A percentile compares a stretch with the other conserved stretches of the same genome.
These are phyloP conservation scores for Penicillium italicum DNA, from an alignment of 2,329 filamentous ascomycete species.

Conservation along the genomic window DNA sequence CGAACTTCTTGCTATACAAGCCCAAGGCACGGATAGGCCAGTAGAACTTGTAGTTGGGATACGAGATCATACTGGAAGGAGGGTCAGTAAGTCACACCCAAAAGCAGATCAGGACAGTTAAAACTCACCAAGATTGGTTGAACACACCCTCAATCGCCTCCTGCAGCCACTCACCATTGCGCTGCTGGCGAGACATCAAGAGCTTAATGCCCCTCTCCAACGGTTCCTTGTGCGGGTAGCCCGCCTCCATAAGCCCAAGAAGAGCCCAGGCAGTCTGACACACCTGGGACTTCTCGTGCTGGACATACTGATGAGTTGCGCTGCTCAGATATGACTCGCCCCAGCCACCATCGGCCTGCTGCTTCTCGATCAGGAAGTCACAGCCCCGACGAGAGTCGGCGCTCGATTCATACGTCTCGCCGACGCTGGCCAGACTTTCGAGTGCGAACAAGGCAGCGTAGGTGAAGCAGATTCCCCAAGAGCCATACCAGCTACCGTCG, in stretches of 20 bases:
- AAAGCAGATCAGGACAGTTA: neutral
- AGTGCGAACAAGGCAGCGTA: constrained; percentile 96
- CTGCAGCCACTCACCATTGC: constrained; percentile 90
- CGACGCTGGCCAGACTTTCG: constrained; percentile 75
- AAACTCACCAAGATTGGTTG: constrained; percentile 83
- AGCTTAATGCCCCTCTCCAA: constrained; percentile 72
- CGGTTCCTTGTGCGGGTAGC: constrained; percentile 70
- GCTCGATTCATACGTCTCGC: constrained; percentile 76
- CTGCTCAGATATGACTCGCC: constrained; percentile 89
- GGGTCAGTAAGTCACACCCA: constrained; percentile 17
- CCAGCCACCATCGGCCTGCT: constrained; percentile 90
- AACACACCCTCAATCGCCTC: constrained; percentile 97
- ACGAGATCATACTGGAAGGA: constrained; percentile 78
- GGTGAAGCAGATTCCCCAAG: constrained; percentile 97
- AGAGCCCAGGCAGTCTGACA: constrained; percentile 93
- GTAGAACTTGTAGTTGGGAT: constrained; percentile 97
- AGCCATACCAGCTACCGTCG: constrained; percentile 96
- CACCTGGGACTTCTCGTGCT: constrained; percentile 79
- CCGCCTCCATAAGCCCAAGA: constrained; percentile 76
- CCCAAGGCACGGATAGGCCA: constrained; percentile 93
- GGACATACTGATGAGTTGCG: constrained; percentile 69
- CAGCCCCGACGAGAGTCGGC: constrained; percentile 69
- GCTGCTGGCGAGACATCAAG: constrained; percentile 78
- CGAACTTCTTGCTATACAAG: constrained; percentile 74
- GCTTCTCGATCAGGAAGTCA: constrained; percentile 78